A percentile compares a stretch with the other conserved stretches of the same genome.
These are phyloP conservation scores for Eutrema heterophyllum DNA, from an alignment of 345 rosid species.

Conservation along the genomic window DNA sequence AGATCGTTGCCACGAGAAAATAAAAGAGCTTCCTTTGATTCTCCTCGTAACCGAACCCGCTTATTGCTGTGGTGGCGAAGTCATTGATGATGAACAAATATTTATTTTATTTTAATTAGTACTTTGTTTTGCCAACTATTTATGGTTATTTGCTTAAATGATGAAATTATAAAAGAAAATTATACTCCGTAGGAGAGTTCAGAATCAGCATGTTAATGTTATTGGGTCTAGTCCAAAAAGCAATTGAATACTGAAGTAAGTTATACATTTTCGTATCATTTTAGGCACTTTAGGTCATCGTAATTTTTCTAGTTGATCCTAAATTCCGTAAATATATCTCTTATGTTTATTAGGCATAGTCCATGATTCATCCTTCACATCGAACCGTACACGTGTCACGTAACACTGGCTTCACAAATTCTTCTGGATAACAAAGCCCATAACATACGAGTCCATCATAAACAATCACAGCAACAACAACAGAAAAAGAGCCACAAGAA, in stretches of 20 bases:
- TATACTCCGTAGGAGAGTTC: not conserved
- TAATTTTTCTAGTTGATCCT: no score
- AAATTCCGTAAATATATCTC: no score
- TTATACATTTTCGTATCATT: not conserved
- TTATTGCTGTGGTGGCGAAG: not conserved
- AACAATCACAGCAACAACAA: not conserved
- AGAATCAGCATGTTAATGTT: not conserved
- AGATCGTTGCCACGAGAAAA: conserved; percentile 11
- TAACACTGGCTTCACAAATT: conserved; percentile 17
- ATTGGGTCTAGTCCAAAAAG: not conserved
- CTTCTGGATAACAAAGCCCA: conserved; percentile 32
- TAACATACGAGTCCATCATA: conserved; percentile 3
- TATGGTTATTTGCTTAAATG: not conserved
- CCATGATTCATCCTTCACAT: not conserved
- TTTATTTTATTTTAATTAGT: not conserved
- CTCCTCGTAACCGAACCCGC: not conserved
- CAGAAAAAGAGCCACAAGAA: not conserved
- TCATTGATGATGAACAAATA: not conserved
- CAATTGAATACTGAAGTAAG: not conserved
- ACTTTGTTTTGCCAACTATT: not conserved
- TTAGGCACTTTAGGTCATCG: no score
- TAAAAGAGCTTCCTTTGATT: conserved; percentile 12
- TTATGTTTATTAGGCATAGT: not conserved
- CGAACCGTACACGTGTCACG: conserved; percentile 21
- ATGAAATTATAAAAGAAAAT: not conserved